These are phyloP conservation scores for Nicotiana obtusifolia DNA, from an alignment of 257 asterid genomes.

Conservation along the genomic window DNA sequence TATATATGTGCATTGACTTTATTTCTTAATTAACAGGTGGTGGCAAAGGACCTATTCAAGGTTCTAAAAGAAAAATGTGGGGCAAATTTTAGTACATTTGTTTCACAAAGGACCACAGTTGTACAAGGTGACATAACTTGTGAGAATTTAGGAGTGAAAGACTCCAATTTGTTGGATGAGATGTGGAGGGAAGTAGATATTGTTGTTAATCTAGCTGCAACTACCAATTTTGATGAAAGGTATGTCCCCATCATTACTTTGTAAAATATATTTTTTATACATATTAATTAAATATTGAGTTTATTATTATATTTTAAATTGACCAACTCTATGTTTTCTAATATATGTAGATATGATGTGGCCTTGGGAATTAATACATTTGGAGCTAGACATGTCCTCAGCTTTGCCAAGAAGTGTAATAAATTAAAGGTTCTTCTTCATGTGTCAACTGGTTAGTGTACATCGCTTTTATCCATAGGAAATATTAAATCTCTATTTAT, in stretches of 20 bases:
- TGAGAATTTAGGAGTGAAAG: constrained; percentile 70
- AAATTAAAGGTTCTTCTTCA: constrained; percentile 51
- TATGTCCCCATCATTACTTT: background rate
- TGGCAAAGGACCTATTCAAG: constrained; percentile 62
- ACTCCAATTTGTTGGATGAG: constrained; percentile 41
- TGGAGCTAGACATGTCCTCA: constrained; percentile 57
- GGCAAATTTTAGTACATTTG: constrained; percentile 24
- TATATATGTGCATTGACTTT: background rate
- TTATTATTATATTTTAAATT: background rate
- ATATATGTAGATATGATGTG: constrained; percentile 56
- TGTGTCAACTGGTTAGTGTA: constrained; percentile 70
- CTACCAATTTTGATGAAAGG: constrained; percentile 92
- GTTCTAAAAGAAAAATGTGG: constrained; percentile 58
- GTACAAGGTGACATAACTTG: constrained; percentile 75
- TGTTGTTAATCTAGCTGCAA: constrained; percentile 86
- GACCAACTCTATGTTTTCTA: background rate
- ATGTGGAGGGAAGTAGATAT: constrained; percentile 69
- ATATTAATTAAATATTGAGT: background rate
- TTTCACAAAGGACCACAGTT: constrained; percentile 43
- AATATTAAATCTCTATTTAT: background rate
- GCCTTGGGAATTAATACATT: constrained; percentile 56
- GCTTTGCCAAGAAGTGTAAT: constrained; percentile 47
- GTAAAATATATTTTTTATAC: background rate
- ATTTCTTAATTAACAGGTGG: background rate
- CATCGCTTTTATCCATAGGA: background rate